Base-by-base conservation (phyloP, 1,139 yeast species). In the Debaryomyces sp. region DNA sequence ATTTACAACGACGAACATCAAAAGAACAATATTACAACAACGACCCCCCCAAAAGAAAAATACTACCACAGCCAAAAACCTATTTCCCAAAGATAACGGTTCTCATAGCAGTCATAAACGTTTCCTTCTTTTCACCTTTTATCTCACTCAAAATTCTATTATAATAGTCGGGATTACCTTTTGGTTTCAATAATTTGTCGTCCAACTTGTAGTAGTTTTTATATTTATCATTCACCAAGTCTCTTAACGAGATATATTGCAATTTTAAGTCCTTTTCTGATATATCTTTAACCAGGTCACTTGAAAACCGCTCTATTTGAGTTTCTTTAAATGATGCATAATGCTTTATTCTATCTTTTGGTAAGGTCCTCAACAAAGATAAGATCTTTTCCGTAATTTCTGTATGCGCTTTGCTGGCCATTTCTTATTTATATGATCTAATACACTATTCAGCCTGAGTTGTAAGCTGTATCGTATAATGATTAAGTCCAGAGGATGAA, bases 121-220 rank as follows among this genome's bases (percentile, higher is more conserved):
- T 78, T 66, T 89, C 96, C 65, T 81, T 85, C 60, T 77, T 77
- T 57, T 85, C 85, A n/a, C 96, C 94, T 50, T 78, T 75, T 44
- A 91, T 77, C 64, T 89, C 96, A 43, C 78, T 75, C 68, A 87
- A 60, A 48, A 91, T 75, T 60, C 95, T 78, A 38, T 75, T 78
- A 62, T 91, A 91, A 62, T 91, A 91, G 44, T 78, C 70, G 2
- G 96, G 92, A 64, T 90, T 89, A 1, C 97, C 96, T 61, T 85
- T 84, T 27, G 97, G 97, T 56, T 69, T 75, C 59, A 82, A 69
- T 53, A 91, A 68, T 64, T 87, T 86, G 46, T 84, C 87, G 51
- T 84, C 85, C 34, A 85, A 75, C 54, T 78, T 72, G 63, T 87
- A 87, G 60, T 82, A 81, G 52, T 80, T 78, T 60, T 75, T 77